These are phyloP conservation scores for Benincasa hispida DNA, from an alignment of 306 rosid genomes.

Conservation along the genomic window DNA sequence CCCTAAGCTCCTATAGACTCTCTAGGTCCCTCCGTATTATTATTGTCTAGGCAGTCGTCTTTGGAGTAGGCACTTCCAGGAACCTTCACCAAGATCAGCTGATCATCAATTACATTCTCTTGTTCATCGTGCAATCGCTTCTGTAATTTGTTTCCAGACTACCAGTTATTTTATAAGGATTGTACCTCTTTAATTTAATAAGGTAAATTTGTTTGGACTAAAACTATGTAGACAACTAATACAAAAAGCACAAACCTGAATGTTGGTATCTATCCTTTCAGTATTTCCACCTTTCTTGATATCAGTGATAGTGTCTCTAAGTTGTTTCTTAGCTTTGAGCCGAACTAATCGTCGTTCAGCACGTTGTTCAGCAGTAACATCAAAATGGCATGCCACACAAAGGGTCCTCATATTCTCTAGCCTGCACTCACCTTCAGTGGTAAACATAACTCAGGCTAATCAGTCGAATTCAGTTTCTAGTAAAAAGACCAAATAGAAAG, in stretches of 20 bases:
- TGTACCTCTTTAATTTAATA: neutral
- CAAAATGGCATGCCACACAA: constrained; percentile 82
- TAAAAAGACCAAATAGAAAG: neutral
- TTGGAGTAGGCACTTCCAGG: constrained; percentile 85
- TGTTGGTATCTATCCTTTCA: constrained; percentile 9
- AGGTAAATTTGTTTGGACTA: neutral
- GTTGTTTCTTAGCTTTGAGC: constrained; percentile 68
- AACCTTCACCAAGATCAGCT: constrained; percentile 42
- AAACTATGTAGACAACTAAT: neutral
- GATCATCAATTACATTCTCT: constrained; percentile 32
- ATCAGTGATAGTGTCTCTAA: constrained; percentile 37
- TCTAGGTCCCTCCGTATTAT: constrained; percentile 15
- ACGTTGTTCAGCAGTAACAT: constrained; percentile 68
- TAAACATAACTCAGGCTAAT: neutral
- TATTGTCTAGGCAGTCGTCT: constrained; percentile 15
- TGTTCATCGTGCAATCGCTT: constrained; percentile 19
- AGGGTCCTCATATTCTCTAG: constrained; percentile 92
- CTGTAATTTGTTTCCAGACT: constrained; percentile 21
- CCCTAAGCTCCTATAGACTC: constrained; percentile 3
- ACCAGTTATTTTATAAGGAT: neutral
- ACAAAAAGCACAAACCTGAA: constrained; percentile 31
- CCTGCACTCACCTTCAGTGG: constrained; percentile 61
- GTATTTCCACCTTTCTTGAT: constrained; percentile 20
- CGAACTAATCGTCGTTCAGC: constrained; percentile 56
- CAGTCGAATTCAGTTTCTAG: neutral